Conservation (phyloP, 768 basidiomycete species). For the Boletus tomentosulus region DNA sequence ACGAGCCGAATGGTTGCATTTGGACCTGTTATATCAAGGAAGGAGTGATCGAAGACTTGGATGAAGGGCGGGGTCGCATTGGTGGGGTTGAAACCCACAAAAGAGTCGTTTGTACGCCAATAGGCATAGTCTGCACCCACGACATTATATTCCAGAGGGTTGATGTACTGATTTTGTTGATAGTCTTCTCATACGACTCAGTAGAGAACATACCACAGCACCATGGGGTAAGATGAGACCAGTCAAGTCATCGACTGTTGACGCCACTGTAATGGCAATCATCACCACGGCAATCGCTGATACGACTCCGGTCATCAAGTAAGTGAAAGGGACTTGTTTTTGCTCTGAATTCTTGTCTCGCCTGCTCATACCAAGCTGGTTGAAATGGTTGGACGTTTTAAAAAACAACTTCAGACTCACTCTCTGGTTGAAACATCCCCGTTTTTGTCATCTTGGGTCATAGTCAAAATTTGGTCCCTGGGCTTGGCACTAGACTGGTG, state of each 20-base stretch:
- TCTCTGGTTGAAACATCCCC: no score
- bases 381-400: neutral
- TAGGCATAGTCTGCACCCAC: constrained; percentile 41
- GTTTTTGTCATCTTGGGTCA: neutral
- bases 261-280: neutral
- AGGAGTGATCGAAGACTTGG: constrained; percentile 49
- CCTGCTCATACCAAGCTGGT: neutral
- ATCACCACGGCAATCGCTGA: neutral
- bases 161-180: constrained; percentile 40
- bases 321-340: neutral
- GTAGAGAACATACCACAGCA: constrained; percentile 19
- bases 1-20: constrained; percentile 57
- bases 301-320: neutral
- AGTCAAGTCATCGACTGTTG: neutral
- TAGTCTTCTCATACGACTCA: neutral
- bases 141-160: constrained; percentile 50
- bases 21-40: constrained; percentile 55
- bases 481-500: no score
- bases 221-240: constrained; percentile 14
- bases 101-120: constrained; percentile 35
- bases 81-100: constrained; percentile 59
- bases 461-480: neutral
- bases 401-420: neutral
- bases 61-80: constrained; percentile 56
- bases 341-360: neutral